Conservation (phyloP, 2,329 filamentous ascomycete genomes). For the Sordariomycetes sp. region DNA sequence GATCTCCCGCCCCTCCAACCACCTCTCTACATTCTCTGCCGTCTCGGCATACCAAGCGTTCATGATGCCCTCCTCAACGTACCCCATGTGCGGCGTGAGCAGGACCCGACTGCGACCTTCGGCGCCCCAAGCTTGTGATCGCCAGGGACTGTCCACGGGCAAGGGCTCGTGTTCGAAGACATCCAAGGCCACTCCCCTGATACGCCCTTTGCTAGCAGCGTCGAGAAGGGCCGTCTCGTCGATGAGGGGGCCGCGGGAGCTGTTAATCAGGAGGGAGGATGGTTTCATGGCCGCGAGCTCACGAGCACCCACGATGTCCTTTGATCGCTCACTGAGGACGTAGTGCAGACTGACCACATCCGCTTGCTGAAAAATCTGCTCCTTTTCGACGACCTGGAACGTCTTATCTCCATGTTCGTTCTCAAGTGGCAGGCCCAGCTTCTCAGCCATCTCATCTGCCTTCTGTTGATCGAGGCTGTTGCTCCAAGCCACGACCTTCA, state of each 20-base stretch:
- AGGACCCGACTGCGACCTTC: slow-evolving; percentile 47
- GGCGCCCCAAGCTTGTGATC: slow-evolving; percentile 52
- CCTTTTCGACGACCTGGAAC: slow-evolving; percentile 50
- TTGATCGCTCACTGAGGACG: slow-evolving; percentile 54
- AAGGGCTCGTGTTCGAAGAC: slow-evolving; percentile 68
- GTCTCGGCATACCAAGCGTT: slow-evolving; percentile 59
- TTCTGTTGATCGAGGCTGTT: slow-evolving; percentile 52
- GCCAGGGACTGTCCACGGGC: slow-evolving; percentile 56
- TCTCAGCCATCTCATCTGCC: slow-evolving; percentile 45
- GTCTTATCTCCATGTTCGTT: slow-evolving; percentile 38
- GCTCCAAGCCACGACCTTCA: slow-evolving; percentile 58
- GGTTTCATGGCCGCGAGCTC: slow-evolving; percentile 56
- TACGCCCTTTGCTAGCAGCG: slow-evolving; percentile 45
- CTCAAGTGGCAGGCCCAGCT: slow-evolving; percentile 46
- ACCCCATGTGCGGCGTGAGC: slow-evolving; percentile 66
- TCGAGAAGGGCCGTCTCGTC: slow-evolving; percentile 56
- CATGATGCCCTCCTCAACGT: slow-evolving; percentile 57
- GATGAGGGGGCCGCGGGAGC: slow-evolving; percentile 60
- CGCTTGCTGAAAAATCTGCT: slow-evolving; percentile 49
- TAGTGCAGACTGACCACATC: slow-evolving; percentile 63
- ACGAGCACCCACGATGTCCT: slow-evolving; percentile 43
- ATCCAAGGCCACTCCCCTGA: slow-evolving; percentile 61
- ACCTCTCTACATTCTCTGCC: slow-evolving; percentile 51
- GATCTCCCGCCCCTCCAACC: slow-evolving; percentile 18
- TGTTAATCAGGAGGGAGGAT: slow-evolving; percentile 59